These are phyloP conservation scores for Knufia petricola DNA, from an alignment of 2,329 filamentous ascomycete species.

Conservation along the genomic window DNA sequence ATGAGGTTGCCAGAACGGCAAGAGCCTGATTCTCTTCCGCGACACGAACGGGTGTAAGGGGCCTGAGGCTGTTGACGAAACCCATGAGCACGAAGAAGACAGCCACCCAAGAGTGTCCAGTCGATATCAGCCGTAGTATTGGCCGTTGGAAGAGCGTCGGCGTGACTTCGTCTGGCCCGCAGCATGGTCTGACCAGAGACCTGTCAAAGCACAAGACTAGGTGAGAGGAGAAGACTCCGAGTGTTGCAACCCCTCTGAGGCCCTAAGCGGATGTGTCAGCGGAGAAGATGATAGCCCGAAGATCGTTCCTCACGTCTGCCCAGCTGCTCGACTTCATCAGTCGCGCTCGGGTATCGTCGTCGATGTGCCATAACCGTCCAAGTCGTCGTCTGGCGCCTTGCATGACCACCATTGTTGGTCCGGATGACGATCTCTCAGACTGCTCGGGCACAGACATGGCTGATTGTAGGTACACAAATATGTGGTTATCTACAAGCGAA, in stretches of 20 bases:
- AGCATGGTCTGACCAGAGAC: constrained; percentile 41
- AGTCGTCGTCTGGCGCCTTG: background rate
- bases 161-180: constrained; percentile 23
- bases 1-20: constrained; percentile 45
- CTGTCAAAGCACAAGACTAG: constrained; percentile 44
- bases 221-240: constrained; percentile 48
- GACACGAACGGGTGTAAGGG: constrained; percentile 46
- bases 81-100: constrained; percentile 58
- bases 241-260: constrained; percentile 46
- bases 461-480: too few relatives aligned
- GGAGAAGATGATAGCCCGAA: background rate
- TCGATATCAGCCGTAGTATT: constrained; percentile 49
- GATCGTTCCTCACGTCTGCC: constrained; percentile 22
- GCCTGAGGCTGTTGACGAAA: constrained; percentile 55
- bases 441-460: too few relatives aligned
- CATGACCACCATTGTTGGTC: too few relatives aligned
- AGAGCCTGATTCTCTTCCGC: constrained; percentile 47
- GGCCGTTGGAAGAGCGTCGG: constrained; percentile 49
- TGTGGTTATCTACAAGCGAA: too few relatives aligned
- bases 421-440: too few relatives aligned
- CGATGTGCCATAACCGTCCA: background rate
- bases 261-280: constrained; percentile 33
- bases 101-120: constrained; percentile 55
- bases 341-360: background rate
- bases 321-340: constrained; percentile 22